phyloP scores from a whole-genome alignment of 2,329 filamentous ascomycete genomes.

The Stenocarpella maydis region DNA sequence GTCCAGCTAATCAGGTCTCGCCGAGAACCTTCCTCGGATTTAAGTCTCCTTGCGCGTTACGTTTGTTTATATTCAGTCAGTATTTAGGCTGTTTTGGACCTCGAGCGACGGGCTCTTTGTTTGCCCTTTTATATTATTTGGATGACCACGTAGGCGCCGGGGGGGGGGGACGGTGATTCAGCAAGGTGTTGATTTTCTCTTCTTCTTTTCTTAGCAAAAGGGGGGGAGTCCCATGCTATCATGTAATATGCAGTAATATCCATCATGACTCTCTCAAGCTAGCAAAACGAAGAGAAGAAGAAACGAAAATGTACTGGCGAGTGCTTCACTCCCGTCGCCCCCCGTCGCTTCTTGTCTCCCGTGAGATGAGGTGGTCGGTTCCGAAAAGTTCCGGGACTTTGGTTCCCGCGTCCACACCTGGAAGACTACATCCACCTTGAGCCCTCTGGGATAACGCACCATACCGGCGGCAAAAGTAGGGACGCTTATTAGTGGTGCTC shows the following conservation, averaged over 20 bases:
- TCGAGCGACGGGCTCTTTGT: neutral
- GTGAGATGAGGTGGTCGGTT: too few relatives aligned
- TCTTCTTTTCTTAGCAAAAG: neutral
- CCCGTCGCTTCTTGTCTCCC: neutral
- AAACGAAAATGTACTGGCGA: neutral
- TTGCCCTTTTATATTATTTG: neutral
- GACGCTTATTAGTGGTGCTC: too few relatives aligned
- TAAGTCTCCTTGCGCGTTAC: neutral
- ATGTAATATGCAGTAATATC: constrained; percentile 24
- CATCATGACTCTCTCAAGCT: constrained; percentile 21
- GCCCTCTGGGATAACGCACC: too few relatives aligned
- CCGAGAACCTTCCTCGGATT: neutral
- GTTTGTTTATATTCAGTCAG: neutral
- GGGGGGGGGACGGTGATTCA: neutral
- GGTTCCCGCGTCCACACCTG: too few relatives aligned
- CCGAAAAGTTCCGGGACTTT: neutral
- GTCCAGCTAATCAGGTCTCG: constrained; percentile 35
- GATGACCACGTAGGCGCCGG: neutral
- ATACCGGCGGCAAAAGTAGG: too few relatives aligned
- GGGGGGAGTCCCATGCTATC: neutral
- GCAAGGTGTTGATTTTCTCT: neutral
- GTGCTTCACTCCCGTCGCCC: neutral
- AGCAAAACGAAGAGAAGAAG: neutral
- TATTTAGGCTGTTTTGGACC: constrained; percentile 2
- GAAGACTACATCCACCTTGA: too few relatives aligned